Evolutionary conservation across 345 rosid genomes (phyloP).

Genomic region (Leavenworthia alabamica): DNA sequence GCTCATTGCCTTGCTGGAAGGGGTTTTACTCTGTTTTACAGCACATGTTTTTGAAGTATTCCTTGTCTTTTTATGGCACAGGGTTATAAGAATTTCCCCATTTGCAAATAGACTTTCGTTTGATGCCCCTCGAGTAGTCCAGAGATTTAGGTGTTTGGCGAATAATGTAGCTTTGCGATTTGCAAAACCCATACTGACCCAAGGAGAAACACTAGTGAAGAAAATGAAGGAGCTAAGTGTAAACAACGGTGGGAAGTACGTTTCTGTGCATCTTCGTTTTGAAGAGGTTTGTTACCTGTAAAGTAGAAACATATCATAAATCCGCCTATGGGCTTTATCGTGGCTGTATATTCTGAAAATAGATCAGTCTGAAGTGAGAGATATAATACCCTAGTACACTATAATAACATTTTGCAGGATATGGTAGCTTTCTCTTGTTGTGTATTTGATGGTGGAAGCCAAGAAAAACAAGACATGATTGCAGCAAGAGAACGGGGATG

Average conservation of each 20-base stretch:
- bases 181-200: constrained; percentile 58
- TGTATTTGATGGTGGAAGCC: constrained; percentile 86
- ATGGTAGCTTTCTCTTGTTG: constrained; percentile 99
- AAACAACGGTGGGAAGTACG: constrained; percentile 67
- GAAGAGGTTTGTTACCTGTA: constrained; percentile 72
- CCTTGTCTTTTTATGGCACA: constrained; percentile 33
- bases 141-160: constrained; percentile 82
- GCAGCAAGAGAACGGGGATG: constrained; percentile 95
- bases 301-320: background rate
- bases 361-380: background rate
- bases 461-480: constrained; percentile 74
- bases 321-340: background rate
- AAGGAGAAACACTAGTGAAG: constrained; percentile 74
- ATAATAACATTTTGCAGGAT: constrained; percentile 49
- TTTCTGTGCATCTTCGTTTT: constrained; percentile 94
- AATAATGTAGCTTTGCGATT: constrained; percentile 85
- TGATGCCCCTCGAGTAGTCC: constrained; percentile 87
- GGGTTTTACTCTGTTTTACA: background rate
- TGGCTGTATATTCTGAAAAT: background rate
- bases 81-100: constrained; percentile 94
- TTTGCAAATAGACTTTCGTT: constrained; percentile 94
- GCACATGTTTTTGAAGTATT: too few relatives aligned
- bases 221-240: constrained; percentile 88
- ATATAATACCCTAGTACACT: constrained; percentile 1
- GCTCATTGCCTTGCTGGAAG: background rate